Evolutionary conservation across 768 basidiomycete genomes (phyloP).

Genomic region (Postia placenta): DNA sequence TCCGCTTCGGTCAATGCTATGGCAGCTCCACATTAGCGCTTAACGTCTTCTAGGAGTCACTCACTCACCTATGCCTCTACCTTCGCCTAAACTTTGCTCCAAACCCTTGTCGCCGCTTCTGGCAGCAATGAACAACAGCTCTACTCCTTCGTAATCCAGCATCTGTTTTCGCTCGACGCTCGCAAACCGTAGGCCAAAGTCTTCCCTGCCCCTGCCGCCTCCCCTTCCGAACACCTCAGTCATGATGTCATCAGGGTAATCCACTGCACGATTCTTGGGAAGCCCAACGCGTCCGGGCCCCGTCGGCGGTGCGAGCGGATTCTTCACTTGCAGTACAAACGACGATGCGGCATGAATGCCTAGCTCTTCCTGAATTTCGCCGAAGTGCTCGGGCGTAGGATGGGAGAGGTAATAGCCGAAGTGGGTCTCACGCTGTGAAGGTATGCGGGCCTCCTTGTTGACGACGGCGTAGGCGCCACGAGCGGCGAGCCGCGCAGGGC

Average conservation of each 20-base stretch:
- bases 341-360: slow-evolving; percentile 48
- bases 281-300: slow-evolving; percentile 24
- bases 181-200: slow-evolving; percentile 45
- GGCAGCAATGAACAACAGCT: slow-evolving; percentile 50
- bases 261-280: slow-evolving; percentile 28
- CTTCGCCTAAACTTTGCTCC: slow-evolving; percentile 45
- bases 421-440: slow-evolving; percentile 44
- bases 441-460: slow-evolving; percentile 37
- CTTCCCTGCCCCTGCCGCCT: slow-evolving; percentile 34
- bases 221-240: slow-evolving; percentile 42
- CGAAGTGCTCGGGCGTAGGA: slow-evolving; percentile 32
- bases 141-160: slow-evolving; percentile 48
- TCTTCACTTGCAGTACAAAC: slow-evolving; percentile 58
- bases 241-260: slow-evolving; percentile 44
- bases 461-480: slow-evolving; percentile 58
- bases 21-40: neutral
- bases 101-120: slow-evolving; percentile 41
- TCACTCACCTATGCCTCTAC: slow-evolving; percentile 42
- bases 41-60: slow-evolving; percentile 1
- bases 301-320: slow-evolving; percentile 42
- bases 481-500: slow-evolving; percentile 45
- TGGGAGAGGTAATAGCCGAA: slow-evolving; percentile 58
- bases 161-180: slow-evolving; percentile 44
- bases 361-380: slow-evolving; percentile 50
- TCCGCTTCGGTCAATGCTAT: slow-evolving; percentile 35